These are phyloP conservation scores for Nissolia schottii DNA, from an alignment of 306 rosid genomes.

Conservation along the genomic window DNA sequence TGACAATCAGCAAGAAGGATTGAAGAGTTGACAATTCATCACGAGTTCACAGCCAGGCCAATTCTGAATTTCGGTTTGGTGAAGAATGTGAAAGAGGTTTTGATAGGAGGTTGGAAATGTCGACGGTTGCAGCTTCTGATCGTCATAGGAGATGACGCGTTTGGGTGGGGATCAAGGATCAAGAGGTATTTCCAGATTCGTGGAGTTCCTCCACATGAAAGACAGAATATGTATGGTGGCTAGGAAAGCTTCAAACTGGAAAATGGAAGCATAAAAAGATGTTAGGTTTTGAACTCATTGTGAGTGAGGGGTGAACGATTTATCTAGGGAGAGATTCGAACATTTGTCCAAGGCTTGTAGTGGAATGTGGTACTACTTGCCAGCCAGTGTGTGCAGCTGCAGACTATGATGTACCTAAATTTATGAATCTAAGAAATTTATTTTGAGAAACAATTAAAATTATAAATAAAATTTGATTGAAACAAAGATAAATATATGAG, in stretches of 20 bases:
- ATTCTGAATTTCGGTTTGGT: too few species aligned
- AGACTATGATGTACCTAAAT: neutral
- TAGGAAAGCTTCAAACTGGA: neutral
- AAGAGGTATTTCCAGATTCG: too few species aligned
- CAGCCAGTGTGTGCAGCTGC: neutral
- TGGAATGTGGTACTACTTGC: neutral
- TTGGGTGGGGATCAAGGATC: too few species aligned
- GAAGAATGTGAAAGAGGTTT: too few species aligned
- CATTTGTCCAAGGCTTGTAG: neutral
- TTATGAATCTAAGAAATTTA: neutral
- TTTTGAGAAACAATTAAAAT: neutral
- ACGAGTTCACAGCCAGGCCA: too few species aligned
- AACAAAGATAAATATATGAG: neutral
- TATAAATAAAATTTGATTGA: neutral
- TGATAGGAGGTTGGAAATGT: too few species aligned
- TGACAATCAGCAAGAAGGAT: too few species aligned
- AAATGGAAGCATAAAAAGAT: neutral
- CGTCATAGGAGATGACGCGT: too few species aligned
- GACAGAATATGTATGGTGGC: neutral
- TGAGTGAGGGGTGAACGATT: neutral
- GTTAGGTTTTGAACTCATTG: neutral
- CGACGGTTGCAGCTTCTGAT: too few species aligned
- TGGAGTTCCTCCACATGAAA: too few species aligned
- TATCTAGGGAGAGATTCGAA: neutral
- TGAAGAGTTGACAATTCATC: too few species aligned